A percentile compares a stretch with the other conserved stretches of the same genome.
phyloP scores from a whole-genome alignment of 2,329 filamentous ascomycete genomes.

The Aaosphaeria arxii region DNA sequence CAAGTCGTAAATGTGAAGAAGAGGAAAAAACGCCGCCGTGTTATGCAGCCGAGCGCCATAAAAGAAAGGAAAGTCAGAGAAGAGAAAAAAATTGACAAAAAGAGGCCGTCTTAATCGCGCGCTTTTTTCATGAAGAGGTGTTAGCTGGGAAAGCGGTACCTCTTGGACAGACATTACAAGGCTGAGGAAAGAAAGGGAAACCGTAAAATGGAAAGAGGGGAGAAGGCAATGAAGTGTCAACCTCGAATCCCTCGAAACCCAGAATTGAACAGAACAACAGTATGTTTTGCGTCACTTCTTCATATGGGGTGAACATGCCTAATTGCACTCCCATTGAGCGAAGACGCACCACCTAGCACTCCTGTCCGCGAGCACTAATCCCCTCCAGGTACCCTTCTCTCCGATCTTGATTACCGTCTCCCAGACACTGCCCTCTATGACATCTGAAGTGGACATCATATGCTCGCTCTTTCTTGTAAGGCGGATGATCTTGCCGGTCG shows the following conservation, averaged over 20 bases:
- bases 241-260: not conserved
- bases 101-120: too few species aligned
- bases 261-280: not conserved
- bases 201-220: too few species aligned
- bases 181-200: too few species aligned
- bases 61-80: too few species aligned
- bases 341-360: constrained; percentile 91
- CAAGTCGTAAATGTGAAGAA: too few species aligned
- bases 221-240: too few species aligned
- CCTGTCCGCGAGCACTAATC: constrained; percentile 76
- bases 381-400: constrained; percentile 77
- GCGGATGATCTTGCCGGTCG: constrained; percentile 88
- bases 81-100: too few species aligned
- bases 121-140: too few species aligned
- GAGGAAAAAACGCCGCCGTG: too few species aligned
- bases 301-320: not conserved
- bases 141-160: too few species aligned
- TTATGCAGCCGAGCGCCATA: too few species aligned
- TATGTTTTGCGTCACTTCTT: not conserved
- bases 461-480: constrained; percentile 77
- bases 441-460: constrained; percentile 52
- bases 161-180: too few species aligned
- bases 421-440: constrained; percentile 70
- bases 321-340: constrained; percentile 67
- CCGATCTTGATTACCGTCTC: constrained; percentile 90